Base-by-base conservation (phyloP, 2,329 filamentous ascomycete genomes). In the Fusarium sp. region DNA sequence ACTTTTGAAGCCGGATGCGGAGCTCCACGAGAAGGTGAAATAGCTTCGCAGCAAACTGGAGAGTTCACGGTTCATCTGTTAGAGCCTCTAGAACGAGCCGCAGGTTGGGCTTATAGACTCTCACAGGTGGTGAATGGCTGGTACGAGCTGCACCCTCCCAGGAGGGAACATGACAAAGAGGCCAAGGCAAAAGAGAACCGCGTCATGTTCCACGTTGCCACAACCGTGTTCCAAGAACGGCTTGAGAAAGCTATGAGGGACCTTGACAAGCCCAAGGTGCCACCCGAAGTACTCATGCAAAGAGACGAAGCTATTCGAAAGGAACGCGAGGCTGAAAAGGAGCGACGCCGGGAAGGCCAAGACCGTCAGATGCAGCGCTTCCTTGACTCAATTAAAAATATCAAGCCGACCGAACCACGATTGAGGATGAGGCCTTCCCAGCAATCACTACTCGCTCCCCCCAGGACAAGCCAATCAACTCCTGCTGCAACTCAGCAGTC, bases 31-130 rank as follows among this genome's bases (percentile, higher is more conserved):
- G n/a, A 31, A 11, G 39, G 21, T 23, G n/a, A 51, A 6, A 53
- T 30, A 13, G 19, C 44, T 3, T 5, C 39, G 6, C 9, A 21
- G 13, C 54, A 49, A n/a, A 58, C 23, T 41, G 62, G 69, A 10
- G 64, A 68, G 13, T 76, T 76, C 41, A 76, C 74, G 4, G 39
- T 54, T 10, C 59, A 61, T 7, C 62, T 63, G 11, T 49, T 76
- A 30, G 48, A 70, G 12, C 28, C 53, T 11, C 55, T 74, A 11
- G 30, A 67, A 14, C 58, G 69, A 18, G 52, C 65, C 21, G 39
- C 46, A 14, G 67, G 62, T 11, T 75, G 74, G 74, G 34, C 53
- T 21, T 16, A 45, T 2, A 67, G 73, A 39, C 60, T 74, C 18
- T 65, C 57, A 28, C 46, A 58, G 9, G 34, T 46, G 4, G 62